Conservation (phyloP, 2,329 filamentous ascomycete genomes). For the Colletotrichum endophyticum region DNA sequence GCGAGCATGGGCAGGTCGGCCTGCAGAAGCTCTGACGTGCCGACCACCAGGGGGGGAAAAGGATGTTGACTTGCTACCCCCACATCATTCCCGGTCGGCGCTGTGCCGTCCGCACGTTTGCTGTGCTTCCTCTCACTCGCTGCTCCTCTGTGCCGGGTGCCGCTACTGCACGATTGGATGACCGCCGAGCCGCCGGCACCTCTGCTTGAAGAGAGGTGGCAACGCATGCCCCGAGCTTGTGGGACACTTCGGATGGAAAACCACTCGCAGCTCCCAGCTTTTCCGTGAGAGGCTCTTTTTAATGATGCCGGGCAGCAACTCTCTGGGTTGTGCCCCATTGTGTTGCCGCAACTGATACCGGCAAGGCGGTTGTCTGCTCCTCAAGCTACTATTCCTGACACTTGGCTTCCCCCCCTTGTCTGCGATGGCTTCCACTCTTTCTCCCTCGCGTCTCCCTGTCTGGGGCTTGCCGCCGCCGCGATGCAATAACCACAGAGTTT, state of each 20-base stretch:
- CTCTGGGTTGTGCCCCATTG: neutral
- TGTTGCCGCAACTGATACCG: neutral
- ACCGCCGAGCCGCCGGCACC: neutral
- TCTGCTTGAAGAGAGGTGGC: neutral
- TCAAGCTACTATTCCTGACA: neutral
- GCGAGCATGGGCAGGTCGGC: neutral
- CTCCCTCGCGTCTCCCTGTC: neutral
- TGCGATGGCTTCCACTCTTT: neutral
- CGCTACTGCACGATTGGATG: neutral
- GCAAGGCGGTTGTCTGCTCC: neutral
- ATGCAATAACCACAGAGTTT: neutral
- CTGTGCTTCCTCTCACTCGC: neutral
- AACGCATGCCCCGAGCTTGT: neutral
- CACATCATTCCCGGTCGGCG: neutral
- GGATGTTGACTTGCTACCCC: neutral
- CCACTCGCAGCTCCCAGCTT: neutral
- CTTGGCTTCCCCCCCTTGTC: neutral
- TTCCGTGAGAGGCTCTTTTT: neutral
- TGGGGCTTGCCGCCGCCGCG: neutral
- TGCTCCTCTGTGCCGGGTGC: neutral
- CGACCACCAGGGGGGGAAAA: neutral
- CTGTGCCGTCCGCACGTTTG: neutral
- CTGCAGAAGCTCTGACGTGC: neutral
- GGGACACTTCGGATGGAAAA: neutral
- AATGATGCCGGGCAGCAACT: neutral